phyloP scores from a whole-genome alignment of 2,329 filamentous ascomycete species.

The Leptodontidium sp. region DNA sequence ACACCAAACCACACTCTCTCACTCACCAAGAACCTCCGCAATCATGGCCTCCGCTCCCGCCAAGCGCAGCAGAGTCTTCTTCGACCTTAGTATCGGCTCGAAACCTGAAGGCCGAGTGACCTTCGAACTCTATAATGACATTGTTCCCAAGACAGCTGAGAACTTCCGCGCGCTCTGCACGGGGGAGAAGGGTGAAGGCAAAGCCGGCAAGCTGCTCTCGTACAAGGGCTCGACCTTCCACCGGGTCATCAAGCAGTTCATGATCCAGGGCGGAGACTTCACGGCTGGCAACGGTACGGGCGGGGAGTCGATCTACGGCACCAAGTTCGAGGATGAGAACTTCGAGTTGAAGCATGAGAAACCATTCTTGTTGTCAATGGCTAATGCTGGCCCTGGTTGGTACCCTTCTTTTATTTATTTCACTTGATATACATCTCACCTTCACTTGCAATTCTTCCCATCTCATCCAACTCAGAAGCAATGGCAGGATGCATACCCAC shows the following conservation, averaged over 20 bases:
- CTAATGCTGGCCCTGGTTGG: constrained; percentile 90
- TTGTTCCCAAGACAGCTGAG: constrained; percentile 94
- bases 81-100: constrained; percentile 86
- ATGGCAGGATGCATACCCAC: not conserved
- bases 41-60: constrained; percentile 48
- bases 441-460: not conserved
- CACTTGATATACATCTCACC: not conserved
- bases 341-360: constrained; percentile 91
- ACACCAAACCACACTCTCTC: not conserved
- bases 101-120: constrained; percentile 78
- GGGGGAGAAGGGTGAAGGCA: constrained; percentile 88
- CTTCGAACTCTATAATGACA: constrained; percentile 80
- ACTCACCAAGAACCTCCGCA: constrained; percentile 40
- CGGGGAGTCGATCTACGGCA: constrained; percentile 96
- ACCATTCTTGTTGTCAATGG: constrained; percentile 96
- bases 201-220: constrained; percentile 83
- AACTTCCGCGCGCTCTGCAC: constrained; percentile 97
- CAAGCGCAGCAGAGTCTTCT: constrained; percentile 77
- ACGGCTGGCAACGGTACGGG: constrained; percentile 94
- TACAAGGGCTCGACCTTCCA: constrained; percentile 96
- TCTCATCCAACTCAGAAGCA: not conserved
- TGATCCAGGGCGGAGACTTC: constrained; percentile 99
- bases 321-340: constrained; percentile 97
- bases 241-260: constrained; percentile 97
- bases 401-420: constrained; percentile 25